Percentiles rank a stretch among this genome's conserved stretches.
Conservation (phyloP, 495 filamentous ascomycete genomes). For the Neurospora sp. region DNA sequence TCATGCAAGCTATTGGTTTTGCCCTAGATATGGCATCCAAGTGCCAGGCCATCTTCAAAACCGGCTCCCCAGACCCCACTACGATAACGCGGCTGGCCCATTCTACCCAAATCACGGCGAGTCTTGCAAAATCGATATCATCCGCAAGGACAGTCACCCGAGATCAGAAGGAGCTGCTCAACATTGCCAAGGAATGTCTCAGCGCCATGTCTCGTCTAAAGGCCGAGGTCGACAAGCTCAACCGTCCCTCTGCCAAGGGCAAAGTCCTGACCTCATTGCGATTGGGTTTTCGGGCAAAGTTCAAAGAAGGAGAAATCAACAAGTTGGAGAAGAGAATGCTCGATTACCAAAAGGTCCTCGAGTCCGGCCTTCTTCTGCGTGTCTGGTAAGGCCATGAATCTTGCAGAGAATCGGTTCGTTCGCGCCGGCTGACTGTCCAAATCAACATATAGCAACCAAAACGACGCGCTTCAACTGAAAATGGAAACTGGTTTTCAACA, state of each 20-base stretch:
- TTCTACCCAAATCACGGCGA: background rate
- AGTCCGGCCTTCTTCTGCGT: conserved; percentile 2
- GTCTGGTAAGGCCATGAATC: conserved; percentile 3
- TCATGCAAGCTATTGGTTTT: conserved; percentile 21
- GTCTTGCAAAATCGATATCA: conserved; percentile 2
- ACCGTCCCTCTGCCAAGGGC: background rate
- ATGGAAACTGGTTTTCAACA: background rate
- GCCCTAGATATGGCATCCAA: conserved; percentile 2
- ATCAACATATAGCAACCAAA: background rate
- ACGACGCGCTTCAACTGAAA: conserved; percentile 1
- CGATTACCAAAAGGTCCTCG: conserved; percentile 1
- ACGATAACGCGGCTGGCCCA: background rate
- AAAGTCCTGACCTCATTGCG: background rate
- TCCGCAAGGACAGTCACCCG: background rate
- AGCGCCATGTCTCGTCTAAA: background rate
- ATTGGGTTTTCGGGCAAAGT: background rate
- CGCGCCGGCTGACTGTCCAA: background rate
- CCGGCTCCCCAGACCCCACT: conserved; percentile 6
- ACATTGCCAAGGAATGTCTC: background rate
- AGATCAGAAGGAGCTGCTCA: conserved; percentile 1
- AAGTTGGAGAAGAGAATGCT: conserved; percentile 1
- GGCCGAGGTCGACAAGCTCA: background rate
- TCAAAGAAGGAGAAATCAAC: background rate
- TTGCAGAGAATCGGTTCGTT: background rate
- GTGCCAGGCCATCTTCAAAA: conserved; percentile 1